A percentile compares a stretch with the other conserved stretches of the same genome.
Conservation (phyloP, 1,284 basidiomycete genomes). For the Agroathelia rolfsii region DNA sequence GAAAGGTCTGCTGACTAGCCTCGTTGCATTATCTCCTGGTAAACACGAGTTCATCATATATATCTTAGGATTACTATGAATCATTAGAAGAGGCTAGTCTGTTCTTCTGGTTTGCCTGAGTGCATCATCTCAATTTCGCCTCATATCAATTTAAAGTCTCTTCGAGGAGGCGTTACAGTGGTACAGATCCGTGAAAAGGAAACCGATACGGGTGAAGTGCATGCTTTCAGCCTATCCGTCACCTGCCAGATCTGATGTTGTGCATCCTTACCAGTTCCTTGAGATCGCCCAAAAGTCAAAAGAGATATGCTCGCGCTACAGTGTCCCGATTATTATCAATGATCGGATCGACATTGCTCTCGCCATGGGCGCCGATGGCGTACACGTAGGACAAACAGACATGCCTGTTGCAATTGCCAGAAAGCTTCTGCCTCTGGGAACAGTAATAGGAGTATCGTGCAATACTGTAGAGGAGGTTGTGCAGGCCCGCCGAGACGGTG, state of each 20-base stretch:
- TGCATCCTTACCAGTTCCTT: conserved; percentile 50
- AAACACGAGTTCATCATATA: conserved; percentile 1
- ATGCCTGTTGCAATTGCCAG: conserved; percentile 70
- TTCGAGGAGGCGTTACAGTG: conserved; percentile 80
- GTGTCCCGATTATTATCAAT: conserved; percentile 85
- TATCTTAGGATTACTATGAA: conserved; percentile 57
- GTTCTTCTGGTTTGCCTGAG: conserved; percentile 6
- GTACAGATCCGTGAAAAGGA: conserved; percentile 87
- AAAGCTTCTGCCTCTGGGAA: conserved; percentile 54
- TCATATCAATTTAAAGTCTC: conserved; percentile 35
- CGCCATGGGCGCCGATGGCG: conserved; percentile 66
- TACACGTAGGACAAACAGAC: conserved; percentile 90
- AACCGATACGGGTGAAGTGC: conserved; percentile 67
- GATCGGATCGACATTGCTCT: conserved; percentile 85
- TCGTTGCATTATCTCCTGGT: conserved; percentile 1
- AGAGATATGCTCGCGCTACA: conserved; percentile 69
- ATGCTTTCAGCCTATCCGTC: not conserved
- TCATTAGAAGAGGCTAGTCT: conserved; percentile 64
- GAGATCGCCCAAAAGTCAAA: conserved; percentile 67
- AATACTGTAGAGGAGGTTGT: conserved; percentile 58
- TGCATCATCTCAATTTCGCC: conserved; percentile 3
- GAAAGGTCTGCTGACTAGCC: conserved; percentile 42
- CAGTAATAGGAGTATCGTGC: conserved; percentile 79
- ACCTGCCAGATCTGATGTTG: conserved; percentile 1
- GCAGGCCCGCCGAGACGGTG: conserved; percentile 46